A percentile compares a stretch with the other conserved stretches of the same genome.
phyloP scores from a whole-genome alignment of 345 rosid species.

The Brassica cretica region DNA sequence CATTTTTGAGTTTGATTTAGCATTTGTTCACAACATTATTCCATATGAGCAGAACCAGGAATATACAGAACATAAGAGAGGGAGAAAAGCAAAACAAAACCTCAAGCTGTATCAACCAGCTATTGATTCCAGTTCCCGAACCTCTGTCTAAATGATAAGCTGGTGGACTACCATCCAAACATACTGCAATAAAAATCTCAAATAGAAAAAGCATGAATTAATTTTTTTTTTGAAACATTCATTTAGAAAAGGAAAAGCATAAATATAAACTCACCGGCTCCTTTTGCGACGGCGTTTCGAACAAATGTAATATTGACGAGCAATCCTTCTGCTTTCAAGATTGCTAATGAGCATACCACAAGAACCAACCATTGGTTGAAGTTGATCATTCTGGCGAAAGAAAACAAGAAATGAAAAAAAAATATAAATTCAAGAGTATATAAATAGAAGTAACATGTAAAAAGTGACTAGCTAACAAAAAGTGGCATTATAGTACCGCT shows the following conservation, averaged over 20 bases:
- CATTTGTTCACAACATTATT: background rate
- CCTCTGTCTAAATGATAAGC: constrained; percentile 86
- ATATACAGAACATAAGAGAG: constrained; percentile 6
- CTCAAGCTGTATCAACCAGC: constrained; percentile 88
- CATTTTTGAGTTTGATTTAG: background rate
- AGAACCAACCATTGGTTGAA: constrained; percentile 50
- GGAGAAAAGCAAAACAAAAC: constrained; percentile 42
- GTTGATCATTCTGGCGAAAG: constrained; percentile 58
- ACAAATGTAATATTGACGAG: constrained; percentile 60
- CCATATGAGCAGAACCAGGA: background rate
- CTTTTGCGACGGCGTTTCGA: constrained; percentile 64
- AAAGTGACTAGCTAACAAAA: constrained; percentile 12
- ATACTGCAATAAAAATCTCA: constrained; percentile 50
- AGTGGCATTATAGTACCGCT: constrained; percentile 9
- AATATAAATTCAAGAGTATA: background rate
- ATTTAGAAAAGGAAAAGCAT: background rate
- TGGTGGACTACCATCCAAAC: constrained; percentile 96
- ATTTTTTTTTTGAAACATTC: background rate
- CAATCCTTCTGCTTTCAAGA: constrained; percentile 50
- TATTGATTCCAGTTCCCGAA: constrained; percentile 72
- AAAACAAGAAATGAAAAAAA: constrained; percentile 8
- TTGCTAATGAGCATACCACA: constrained; percentile 42
- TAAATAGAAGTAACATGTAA: constrained; percentile 10
- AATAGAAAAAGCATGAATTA: too few species aligned
- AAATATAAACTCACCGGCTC: constrained; percentile 62